Evolutionary conservation across 1,284 basidiomycete species (phyloP).

Genomic region (Austropuccinia psidii): DNA sequence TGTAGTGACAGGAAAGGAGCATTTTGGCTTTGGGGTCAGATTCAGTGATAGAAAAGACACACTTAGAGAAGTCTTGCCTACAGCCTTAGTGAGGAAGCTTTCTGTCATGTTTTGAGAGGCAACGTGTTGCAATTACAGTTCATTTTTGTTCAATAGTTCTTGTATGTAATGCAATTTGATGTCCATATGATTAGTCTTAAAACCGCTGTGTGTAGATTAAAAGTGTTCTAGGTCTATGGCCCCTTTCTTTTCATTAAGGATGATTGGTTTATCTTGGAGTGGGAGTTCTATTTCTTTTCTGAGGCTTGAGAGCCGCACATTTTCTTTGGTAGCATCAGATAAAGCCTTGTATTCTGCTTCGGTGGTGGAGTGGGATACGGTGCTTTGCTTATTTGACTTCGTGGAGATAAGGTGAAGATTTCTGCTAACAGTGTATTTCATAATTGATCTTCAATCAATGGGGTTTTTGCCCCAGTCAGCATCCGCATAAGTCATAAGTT

Average conservation of each 20-base stretch:
- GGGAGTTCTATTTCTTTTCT: background rate
- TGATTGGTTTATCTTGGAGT: too few relatives aligned
- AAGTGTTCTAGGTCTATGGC: background rate
- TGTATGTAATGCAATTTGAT: background rate
- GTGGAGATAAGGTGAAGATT: background rate
- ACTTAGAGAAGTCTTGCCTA: too few relatives aligned
- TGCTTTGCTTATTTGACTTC: background rate
- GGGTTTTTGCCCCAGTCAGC: background rate
- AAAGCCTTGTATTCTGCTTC: slow-evolving; percentile 20
- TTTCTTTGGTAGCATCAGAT: background rate
- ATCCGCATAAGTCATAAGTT: background rate
- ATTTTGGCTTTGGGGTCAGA: too few relatives aligned
- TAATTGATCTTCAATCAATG: background rate
- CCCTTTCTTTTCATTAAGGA: background rate
- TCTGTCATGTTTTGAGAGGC: background rate
- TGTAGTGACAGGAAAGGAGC: too few relatives aligned
- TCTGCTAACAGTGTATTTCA: background rate
- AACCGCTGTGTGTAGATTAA: background rate
- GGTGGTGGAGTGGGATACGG: background rate
- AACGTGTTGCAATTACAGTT: background rate
- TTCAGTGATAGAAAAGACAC: too few relatives aligned
- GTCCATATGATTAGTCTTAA: background rate
- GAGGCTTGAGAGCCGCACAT: background rate
- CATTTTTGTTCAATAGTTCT: background rate
- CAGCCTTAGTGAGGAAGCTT: background rate